A percentile compares a stretch with the other conserved stretches of the same genome.
These are phyloP conservation scores for Raphanus raphanistrum DNA, from an alignment of 345 rosid species.

Conservation along the genomic window DNA sequence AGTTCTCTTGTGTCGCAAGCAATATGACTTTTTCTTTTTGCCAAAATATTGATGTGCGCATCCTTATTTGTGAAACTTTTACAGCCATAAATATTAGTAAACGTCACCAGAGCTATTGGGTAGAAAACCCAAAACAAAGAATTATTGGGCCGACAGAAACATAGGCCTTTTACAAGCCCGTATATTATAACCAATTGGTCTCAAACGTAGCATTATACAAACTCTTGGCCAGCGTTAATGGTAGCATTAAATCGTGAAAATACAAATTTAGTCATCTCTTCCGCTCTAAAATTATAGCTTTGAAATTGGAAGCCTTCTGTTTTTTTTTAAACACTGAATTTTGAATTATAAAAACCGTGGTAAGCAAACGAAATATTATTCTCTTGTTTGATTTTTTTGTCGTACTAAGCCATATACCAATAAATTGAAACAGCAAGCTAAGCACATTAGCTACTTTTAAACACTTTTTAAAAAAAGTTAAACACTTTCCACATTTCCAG, in stretches of 20 bases:
- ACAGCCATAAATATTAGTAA: not conserved
- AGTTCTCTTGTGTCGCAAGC: not conserved
- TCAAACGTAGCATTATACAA: not conserved
- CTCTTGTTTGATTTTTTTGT: not conserved
- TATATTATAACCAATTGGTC: not conserved
- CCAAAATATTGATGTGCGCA: not conserved
- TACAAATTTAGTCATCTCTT: not conserved
- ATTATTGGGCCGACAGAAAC: not conserved
- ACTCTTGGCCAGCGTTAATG: not conserved
- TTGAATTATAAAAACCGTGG: not conserved
- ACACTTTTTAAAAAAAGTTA: no score
- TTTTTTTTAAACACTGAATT: not conserved
- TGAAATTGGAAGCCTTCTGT: not conserved
- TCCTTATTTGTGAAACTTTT: not conserved
- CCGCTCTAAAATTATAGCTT: not conserved
- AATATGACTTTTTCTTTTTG: not conserved
- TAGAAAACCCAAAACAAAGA: not conserved
- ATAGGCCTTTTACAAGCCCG: conserved; percentile 7
- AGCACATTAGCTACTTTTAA: not conserved
- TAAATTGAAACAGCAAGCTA: conserved; percentile 6
- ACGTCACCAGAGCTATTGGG: not conserved
- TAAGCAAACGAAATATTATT: not conserved
- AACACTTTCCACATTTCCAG: conserved; percentile 30
- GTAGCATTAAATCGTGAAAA: not conserved
- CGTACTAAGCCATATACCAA: not conserved